Evolutionary conservation across 116 monocot species (phyloP).

Genomic region (Iris pallida): DNA sequence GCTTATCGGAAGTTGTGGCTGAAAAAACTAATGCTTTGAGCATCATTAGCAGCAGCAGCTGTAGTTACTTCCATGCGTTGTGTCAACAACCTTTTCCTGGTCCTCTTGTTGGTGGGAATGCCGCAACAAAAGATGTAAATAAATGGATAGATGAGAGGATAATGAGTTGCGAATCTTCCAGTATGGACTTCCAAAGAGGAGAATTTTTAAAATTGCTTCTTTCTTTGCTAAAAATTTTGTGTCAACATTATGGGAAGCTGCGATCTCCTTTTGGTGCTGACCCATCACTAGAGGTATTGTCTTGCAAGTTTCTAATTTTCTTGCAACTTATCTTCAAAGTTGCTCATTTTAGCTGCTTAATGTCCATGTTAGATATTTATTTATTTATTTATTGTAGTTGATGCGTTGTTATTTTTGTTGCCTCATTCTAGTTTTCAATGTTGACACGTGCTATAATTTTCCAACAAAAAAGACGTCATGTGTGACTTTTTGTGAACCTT

Average conservation of each 20-base stretch:
- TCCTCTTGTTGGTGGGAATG: slow-evolving; percentile 87
- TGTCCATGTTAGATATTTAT: too few relatives aligned
- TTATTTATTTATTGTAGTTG: too few relatives aligned
- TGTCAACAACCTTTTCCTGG: slow-evolving; percentile 84
- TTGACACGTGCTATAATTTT: too few relatives aligned
- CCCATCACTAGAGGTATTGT: slow-evolving; percentile 61
- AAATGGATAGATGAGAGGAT: slow-evolving; percentile 95
- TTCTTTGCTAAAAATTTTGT: slow-evolving; percentile 76
- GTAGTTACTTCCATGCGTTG: slow-evolving; percentile 60
- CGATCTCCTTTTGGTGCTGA: slow-evolving; percentile 85
- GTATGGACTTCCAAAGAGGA: slow-evolving; percentile 45
- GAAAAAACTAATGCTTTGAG: slow-evolving; percentile 35
- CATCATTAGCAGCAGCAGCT: not conserved
- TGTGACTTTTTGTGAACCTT: too few relatives aligned
- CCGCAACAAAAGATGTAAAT: slow-evolving; percentile 77
- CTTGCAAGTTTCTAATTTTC: not conserved
- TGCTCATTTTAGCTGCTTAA: too few relatives aligned
- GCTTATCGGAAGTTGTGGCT: slow-evolving; percentile 54
- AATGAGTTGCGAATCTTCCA: slow-evolving; percentile 32
- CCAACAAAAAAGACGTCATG: too few relatives aligned
- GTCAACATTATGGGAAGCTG: slow-evolving; percentile 89
- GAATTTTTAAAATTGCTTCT: slow-evolving; percentile 61
- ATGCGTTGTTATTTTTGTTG: too few relatives aligned
- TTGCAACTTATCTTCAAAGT: too few relatives aligned
- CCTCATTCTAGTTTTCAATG: too few relatives aligned